These are phyloP conservation scores for Domatiomyces globalis DNA, from an alignment of 2,329 filamentous ascomycete species.

Conservation along the genomic window DNA sequence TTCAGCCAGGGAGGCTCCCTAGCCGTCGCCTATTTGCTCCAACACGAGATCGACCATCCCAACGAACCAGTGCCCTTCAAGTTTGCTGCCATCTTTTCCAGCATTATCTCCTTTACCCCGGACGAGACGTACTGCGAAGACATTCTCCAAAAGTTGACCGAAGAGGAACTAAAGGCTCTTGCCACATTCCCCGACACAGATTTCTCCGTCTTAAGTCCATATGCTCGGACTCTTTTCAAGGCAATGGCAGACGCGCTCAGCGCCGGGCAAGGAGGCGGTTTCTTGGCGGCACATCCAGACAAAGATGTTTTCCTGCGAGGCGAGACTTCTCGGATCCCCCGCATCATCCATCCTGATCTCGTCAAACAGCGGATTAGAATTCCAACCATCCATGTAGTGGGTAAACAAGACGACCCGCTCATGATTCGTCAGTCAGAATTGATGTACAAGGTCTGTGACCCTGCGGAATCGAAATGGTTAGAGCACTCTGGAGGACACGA, in stretches of 20 bases:
- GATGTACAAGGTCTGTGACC: neutral
- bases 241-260: constrained; percentile 1
- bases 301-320: constrained; percentile 2
- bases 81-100: constrained; percentile 24
- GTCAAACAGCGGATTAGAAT: constrained; percentile 8
- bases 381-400: constrained; percentile 14
- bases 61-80: constrained; percentile 18
- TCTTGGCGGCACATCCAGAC: constrained; percentile 1
- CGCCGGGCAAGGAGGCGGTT: neutral
- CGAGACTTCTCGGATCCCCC: constrained; percentile 1
- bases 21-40: constrained; percentile 21
- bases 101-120: constrained; percentile 13
- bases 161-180: neutral
- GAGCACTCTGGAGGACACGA: neutral
- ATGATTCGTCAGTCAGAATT: neutral
- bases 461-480: neutral
- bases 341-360: constrained; percentile 6
- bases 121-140: constrained; percentile 1
- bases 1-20: constrained; percentile 25
- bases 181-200: neutral
- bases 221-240: constrained; percentile 2
- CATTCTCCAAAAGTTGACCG: constrained; percentile 1
- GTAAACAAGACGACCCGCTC: constrained; percentile 7
- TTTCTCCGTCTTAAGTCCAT: neutral
- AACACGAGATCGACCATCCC: constrained; percentile 19